phyloP scores from a whole-genome alignment of 1,139 yeast species.

The Yamadazyma triangularis region DNA sequence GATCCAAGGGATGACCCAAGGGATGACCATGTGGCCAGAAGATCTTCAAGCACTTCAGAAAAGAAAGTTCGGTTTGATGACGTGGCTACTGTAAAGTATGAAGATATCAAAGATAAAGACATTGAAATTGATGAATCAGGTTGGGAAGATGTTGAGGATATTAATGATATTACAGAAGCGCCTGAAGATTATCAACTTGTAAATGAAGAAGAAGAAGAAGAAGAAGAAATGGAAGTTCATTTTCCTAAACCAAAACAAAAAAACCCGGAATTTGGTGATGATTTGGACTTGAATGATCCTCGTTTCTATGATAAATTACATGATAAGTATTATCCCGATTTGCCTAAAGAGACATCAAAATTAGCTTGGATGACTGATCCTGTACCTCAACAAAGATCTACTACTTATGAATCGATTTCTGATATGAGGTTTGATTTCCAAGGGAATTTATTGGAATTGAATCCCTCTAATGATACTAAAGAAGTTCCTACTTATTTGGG shows the following conservation, averaged over 20 bases:
- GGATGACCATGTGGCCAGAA: neutral
- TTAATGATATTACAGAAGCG: slow-evolving; percentile 32
- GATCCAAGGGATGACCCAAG: slow-evolving; percentile 2
- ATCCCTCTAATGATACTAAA: slow-evolving; percentile 30
- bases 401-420: slow-evolving; percentile 56
- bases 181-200: slow-evolving; percentile 43
- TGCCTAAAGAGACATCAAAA: slow-evolving; percentile 78
- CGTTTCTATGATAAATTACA: slow-evolving; percentile 75
- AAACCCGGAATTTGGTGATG: slow-evolving; percentile 16
- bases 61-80: slow-evolving; percentile 38
- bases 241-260: slow-evolving; percentile 50
- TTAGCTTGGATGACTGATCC: slow-evolving; percentile 88
- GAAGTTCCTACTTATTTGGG: slow-evolving; percentile 61
- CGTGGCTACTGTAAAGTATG: slow-evolving; percentile 38
- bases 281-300: slow-evolving; percentile 66
- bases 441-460: slow-evolving; percentile 61
- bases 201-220: slow-evolving; percentile 11
- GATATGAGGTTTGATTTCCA: slow-evolving; percentile 84
- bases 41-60: slow-evolving; percentile 4
- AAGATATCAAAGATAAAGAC: slow-evolving; percentile 19
- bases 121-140: slow-evolving; percentile 34
- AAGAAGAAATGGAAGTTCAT: slow-evolving; percentile 47
- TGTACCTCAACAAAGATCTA: slow-evolving; percentile 38
- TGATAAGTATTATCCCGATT: slow-evolving; percentile 81
- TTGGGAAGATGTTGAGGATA: slow-evolving; percentile 37